Evolutionary conservation across 805 yeast species (phyloP), one percentile per base, ranked within the genome.

Genomic region (Grigorovia humatica): DNA sequence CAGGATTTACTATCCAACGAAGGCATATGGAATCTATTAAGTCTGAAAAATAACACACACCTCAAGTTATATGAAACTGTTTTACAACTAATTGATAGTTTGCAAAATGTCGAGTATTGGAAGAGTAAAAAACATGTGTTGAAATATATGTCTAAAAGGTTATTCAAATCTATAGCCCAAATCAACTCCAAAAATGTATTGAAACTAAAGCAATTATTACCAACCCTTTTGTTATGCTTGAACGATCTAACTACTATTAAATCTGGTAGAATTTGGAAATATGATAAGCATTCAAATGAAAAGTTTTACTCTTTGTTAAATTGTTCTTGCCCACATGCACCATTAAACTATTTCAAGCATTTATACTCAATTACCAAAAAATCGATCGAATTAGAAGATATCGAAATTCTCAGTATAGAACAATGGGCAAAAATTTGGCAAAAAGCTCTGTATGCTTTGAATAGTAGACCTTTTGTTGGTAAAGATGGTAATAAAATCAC

Each of bases 241-340:
- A 80, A 0, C 58, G 83, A 40, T 65, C 71, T 3, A 57, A 68
- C 0, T 57, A 83, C 29, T 72, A 78, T 15, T 44, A 76, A 78
- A 54, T 70, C 74, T 17, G 75, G 69, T 8, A 62, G 71, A 30
- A 70, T 83, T 47, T 82, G 88, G 83, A 66, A 72, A 3, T 77
- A 75, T 56, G 73, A 70, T 19, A 83, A 82, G 51, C 67, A 68
- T 3, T 56, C 80, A 1, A 70, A 72, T 17, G 72, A 71, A 2
- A 74, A 73, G 52, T 59, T 85, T 11, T 46, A 70, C 1, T 74
- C 68, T 0, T 74, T 82, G 55, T 57, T 85, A 19, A 68, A 68
- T 12, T 54, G 80, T 13, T 85, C 88, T 0, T 77, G 79, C 1
- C 70, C 82, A 47, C 73, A 72, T 48, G 79, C 85, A 48, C 68